phyloP scores from a whole-genome alignment of 805 yeast genomes.

The Cyberlindnera subsufficiens region DNA sequence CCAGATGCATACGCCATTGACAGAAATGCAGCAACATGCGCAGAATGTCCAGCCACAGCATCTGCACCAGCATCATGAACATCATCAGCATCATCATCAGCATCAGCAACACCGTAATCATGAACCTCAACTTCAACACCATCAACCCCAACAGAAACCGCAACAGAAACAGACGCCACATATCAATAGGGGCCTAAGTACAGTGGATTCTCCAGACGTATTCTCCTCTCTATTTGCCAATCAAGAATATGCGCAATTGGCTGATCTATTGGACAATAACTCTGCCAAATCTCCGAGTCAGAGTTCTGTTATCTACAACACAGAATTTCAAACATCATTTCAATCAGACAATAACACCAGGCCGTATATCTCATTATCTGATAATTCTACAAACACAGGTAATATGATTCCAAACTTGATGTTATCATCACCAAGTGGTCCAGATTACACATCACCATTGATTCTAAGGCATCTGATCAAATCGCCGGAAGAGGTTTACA shows the following conservation, averaged over 20 bases:
- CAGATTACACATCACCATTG: slow-evolving; percentile 51
- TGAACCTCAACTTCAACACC: neutral
- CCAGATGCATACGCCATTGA: neutral
- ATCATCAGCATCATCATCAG: slow-evolving; percentile 1
- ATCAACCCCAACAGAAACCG: neutral
- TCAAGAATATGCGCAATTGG: slow-evolving; percentile 35
- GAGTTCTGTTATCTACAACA: slow-evolving; percentile 17
- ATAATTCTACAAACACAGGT: slow-evolving; percentile 16
- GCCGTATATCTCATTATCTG: slow-evolving; percentile 24
- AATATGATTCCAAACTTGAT: slow-evolving; percentile 9
- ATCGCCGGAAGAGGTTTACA: slow-evolving; percentile 79
- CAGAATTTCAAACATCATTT: slow-evolving; percentile 23
- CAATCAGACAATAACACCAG: slow-evolving; percentile 24
- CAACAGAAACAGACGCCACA: neutral
- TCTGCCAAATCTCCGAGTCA: slow-evolving; percentile 18
- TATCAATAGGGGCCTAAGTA: neutral
- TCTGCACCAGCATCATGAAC: neutral
- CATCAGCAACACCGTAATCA: slow-evolving; percentile 2
- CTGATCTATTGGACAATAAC: slow-evolving; percentile 30
- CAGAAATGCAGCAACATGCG: too few species aligned
- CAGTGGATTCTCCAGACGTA: slow-evolving; percentile 21
- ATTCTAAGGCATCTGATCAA: slow-evolving; percentile 50
- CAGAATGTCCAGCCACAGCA: neutral
- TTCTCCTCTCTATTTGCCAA: slow-evolving; percentile 31
- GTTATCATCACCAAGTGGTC: slow-evolving; percentile 8